phyloP scores from a whole-genome alignment of 2,329 filamentous ascomycete species.

The Sporothrix brunneoviolacea region DNA sequence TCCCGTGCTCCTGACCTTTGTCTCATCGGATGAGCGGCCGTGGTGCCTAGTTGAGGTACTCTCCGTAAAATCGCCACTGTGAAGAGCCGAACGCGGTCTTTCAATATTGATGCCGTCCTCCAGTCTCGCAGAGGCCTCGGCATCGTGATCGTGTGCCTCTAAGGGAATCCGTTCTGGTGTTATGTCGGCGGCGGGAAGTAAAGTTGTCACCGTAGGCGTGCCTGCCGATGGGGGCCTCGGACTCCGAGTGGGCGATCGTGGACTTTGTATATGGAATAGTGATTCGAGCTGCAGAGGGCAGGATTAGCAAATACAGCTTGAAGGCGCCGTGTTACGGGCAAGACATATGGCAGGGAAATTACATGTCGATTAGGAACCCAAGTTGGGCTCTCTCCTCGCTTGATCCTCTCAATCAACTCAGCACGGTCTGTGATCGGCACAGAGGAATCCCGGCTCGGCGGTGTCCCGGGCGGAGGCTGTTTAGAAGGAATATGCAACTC shows the following conservation, averaged over 20 bases:
- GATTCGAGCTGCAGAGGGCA: constrained; percentile 31
- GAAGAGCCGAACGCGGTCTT: constrained; percentile 70
- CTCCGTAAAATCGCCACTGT: constrained; percentile 60
- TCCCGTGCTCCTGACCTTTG: constrained; percentile 2
- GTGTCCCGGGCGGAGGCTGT: constrained; percentile 5
- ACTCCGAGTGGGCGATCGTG: constrained; percentile 30
- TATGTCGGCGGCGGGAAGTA: constrained; percentile 42
- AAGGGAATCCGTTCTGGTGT: constrained; percentile 37
- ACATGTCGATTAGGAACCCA: constrained; percentile 64
- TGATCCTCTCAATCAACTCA: constrained; percentile 77
- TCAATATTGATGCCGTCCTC: constrained; percentile 61
- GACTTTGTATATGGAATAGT: constrained; percentile 30
- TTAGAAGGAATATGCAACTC: neutral
- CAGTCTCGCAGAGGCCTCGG: constrained; percentile 36
- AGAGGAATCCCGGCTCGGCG: constrained; percentile 25
- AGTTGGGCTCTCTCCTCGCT: constrained; percentile 67
- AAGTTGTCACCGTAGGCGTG: constrained; percentile 24
- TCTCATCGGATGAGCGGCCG: neutral
- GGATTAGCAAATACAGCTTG: neutral
- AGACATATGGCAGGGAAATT: too few species aligned
- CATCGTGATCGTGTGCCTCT: constrained; percentile 25
- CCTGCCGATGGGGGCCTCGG: constrained; percentile 29
- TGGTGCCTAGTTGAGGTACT: neutral
- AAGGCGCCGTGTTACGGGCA: neutral
- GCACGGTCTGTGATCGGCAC: constrained; percentile 54